Base-by-base conservation (phyloP, 1,139 yeast genomes). In the Magnusiomyces ingens region DNA sequence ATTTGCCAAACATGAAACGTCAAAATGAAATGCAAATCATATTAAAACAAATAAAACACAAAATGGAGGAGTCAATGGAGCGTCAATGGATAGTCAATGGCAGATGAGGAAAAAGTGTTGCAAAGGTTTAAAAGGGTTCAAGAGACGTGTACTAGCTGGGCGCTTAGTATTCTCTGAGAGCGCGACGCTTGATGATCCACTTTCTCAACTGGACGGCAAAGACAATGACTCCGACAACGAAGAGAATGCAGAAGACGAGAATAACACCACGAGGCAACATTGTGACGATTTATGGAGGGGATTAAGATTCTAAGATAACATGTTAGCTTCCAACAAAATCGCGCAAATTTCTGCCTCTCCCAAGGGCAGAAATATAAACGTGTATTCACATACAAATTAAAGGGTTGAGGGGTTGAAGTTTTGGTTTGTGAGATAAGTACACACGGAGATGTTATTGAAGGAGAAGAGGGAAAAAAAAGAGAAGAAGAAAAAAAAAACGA, bases 241-340 rank as follows among this genome's bases (percentile, higher is more conserved):
- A 73, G 61, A 76, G 64, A 58, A 77, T 67, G 66, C 73, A 69
- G 67, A 77, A 75, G 60, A 76, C 81, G 64, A 76, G 71, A 65
- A 76, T 76, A 66, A 76, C 80, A 68, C 80, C 80, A 62, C 75
- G 74, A 68, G 81, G 80, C 65, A 77, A 71, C 78, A 75, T 75
- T 67, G 17, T n/a, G 17, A 44, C 29, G 26, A 35, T 45, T 35
- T 45, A 10, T 45, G 18, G 10, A 10, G 32, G 46, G n/a, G 4
- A 5, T n/a, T 11, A 4, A 12, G 45, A 43, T 12, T 21, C 10
- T 2, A 11, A 12, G 15, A 22, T 18, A 13, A 11, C n/a, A n/a
- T 19, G 19, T 8, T 19, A 19, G 29, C n/a, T 19, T 43, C 10
- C 13, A 12, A n/a, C 2, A 19, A 19, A n/a, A 10, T 17, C 15